Percentiles rank a stretch among this genome's conserved stretches.
These are phyloP conservation scores for Lentinula lateritia DNA, from an alignment of 768 basidiomycete genomes.

Conservation along the genomic window DNA sequence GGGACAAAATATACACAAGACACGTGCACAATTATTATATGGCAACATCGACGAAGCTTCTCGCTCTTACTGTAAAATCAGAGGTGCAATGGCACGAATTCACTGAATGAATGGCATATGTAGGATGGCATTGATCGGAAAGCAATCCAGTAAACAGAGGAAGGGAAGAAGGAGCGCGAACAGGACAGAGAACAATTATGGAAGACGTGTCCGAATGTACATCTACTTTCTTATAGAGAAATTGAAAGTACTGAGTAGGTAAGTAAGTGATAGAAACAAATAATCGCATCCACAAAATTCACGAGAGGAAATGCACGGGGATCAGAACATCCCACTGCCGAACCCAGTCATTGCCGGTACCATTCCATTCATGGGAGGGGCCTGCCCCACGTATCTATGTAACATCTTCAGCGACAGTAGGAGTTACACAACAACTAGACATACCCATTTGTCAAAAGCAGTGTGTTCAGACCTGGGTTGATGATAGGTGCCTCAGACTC, in stretches of 20 bases:
- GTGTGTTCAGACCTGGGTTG: conserved; percentile 68
- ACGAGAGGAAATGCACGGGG: conserved; percentile 11
- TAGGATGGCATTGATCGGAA: not conserved
- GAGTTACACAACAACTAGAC: conserved; percentile 28
- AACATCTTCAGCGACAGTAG: not conserved
- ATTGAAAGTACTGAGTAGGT: not conserved
- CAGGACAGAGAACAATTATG: not conserved
- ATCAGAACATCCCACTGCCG: conserved; percentile 26
- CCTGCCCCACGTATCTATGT: conserved; percentile 56
- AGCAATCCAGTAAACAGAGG: not conserved
- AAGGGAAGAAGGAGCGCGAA: not conserved
- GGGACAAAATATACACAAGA: not conserved
- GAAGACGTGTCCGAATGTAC: conserved; percentile 3
- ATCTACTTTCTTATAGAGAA: conserved; percentile 3
- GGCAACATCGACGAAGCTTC: not conserved
- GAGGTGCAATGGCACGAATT: too few relatives aligned
- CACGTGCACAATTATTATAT: not conserved
- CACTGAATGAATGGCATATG: too few relatives aligned
- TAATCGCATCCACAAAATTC: not conserved
- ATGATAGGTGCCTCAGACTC: conserved; percentile 86
- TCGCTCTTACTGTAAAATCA: not conserved
- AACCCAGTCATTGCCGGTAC: conserved; percentile 70
- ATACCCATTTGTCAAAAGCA: conserved; percentile 70
- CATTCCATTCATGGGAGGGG: conserved; percentile 68
- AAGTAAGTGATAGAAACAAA: not conserved